phyloP scores from a whole-genome alignment of 352 stramenopile species.

The Phytopythium helicoides region DNA sequence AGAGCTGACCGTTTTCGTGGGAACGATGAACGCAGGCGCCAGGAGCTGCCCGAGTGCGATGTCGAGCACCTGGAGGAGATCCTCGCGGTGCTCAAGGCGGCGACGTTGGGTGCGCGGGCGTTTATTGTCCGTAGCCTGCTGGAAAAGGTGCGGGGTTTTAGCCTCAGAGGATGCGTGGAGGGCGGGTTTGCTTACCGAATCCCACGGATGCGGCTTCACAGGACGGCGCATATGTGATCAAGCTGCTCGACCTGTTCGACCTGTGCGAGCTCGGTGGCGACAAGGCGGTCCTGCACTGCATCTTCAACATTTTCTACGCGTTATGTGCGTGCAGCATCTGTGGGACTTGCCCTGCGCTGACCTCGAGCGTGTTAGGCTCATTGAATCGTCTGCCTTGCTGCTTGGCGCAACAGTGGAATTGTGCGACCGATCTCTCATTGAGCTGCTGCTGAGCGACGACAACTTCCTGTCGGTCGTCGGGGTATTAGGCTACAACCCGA shows the following conservation, averaged over 20 bases:
- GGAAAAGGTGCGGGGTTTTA: conserved; percentile 26
- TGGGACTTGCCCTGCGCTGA: not conserved
- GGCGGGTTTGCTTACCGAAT: not conserved
- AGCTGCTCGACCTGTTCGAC: conserved; percentile 74
- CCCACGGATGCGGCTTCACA: conserved; percentile 13
- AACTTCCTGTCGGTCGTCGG: conserved; percentile 84
- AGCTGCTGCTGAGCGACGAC: conserved; percentile 65
- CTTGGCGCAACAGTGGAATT: conserved; percentile 51
- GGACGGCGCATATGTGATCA: conserved; percentile 72
- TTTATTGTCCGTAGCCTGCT: conserved; percentile 47
- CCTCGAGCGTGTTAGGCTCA: not conserved
- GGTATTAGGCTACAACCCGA: conserved; percentile 79
- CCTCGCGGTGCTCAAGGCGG: conserved; percentile 55
- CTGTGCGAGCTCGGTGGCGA: conserved; percentile 66
- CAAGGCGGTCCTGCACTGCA: conserved; percentile 48
- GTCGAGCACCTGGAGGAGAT: conserved; percentile 67
- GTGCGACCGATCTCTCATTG: conserved; percentile 61
- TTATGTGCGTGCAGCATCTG: conserved; percentile 31
- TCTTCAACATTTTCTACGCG: conserved; percentile 79
- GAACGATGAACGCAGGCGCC: not conserved
- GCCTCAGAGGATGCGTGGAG: not conserved
- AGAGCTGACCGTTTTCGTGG: not conserved
- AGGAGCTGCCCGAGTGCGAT: conserved; percentile 61
- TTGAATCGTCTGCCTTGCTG: too few species aligned
- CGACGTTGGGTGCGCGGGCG: conserved; percentile 48